Evolutionary conservation across 495 filamentous ascomycete species (phyloP).

Genomic region (Aspergillus saccharolyticus): DNA sequence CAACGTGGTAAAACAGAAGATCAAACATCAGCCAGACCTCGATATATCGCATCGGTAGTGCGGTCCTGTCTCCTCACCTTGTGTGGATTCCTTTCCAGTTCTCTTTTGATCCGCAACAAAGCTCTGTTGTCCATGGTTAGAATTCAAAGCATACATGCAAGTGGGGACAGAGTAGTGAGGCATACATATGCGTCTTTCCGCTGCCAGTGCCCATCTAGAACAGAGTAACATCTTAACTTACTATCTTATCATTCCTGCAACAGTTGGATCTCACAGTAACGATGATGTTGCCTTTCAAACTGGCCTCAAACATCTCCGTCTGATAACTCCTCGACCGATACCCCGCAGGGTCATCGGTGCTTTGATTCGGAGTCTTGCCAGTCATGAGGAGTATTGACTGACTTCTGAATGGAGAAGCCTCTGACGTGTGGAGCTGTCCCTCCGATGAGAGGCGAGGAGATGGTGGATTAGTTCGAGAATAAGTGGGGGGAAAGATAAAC

Average conservation of each 20-base stretch:
- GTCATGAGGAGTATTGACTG: conserved; percentile 1
- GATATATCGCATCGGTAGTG: no score
- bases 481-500: background rate
- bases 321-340: conserved; percentile 68
- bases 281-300: conserved; percentile 74
- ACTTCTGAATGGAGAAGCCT: background rate
- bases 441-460: background rate
- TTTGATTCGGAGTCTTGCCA: background rate
- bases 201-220: conserved; percentile 85
- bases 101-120: conserved; percentile 66
- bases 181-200: conserved; percentile 89
- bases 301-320: conserved; percentile 83
- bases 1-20: no score
- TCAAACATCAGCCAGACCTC: no score
- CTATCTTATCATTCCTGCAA: background rate
- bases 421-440: background rate
- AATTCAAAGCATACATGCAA: conserved; percentile 1
- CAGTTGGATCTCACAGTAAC: conserved; percentile 56
- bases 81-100: conserved; percentile 58
- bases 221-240: background rate
- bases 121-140: conserved; percentile 43
- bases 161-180: background rate
- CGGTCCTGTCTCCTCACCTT: conserved; percentile 47
- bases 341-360: conserved; percentile 9
- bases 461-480: background rate